phyloP scores from a whole-genome alignment of 2,329 filamentous ascomycete genomes.

The Aschersonia sp. region DNA sequence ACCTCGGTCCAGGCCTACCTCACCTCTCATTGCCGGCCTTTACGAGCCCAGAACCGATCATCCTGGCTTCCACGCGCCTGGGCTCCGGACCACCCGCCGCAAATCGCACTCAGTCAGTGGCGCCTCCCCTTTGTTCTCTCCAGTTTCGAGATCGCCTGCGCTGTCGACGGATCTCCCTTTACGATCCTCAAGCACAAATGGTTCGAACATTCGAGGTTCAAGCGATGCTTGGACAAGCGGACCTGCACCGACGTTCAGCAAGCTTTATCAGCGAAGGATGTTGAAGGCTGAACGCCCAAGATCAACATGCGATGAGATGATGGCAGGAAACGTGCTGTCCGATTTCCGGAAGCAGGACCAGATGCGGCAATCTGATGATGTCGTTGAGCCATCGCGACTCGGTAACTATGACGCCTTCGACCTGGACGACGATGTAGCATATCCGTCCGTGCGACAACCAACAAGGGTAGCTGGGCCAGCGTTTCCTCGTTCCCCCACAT shows the following conservation, averaged over 20 bases:
- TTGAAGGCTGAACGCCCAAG: neutral
- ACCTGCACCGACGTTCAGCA: neutral
- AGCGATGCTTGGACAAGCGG: neutral
- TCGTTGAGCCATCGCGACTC: slow-evolving; percentile 2
- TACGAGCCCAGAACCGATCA: neutral
- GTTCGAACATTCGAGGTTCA: neutral
- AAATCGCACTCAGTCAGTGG: slow-evolving; percentile 12
- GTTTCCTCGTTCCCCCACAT: slow-evolving; percentile 17
- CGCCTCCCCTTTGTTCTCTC: slow-evolving; percentile 1
- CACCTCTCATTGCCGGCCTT: neutral
- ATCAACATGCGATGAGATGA: neutral
- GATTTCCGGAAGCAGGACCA: neutral
- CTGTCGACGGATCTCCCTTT: slow-evolving; percentile 9
- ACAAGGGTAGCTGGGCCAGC: slow-evolving; percentile 9
- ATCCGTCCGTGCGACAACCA: slow-evolving; percentile 2
- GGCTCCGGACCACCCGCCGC: slow-evolving; percentile 4
- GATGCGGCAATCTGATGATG: neutral
- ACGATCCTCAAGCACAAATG: neutral
- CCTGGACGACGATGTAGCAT: slow-evolving; percentile 5
- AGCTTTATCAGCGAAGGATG: neutral
- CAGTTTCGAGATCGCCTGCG: slow-evolving; percentile 4
- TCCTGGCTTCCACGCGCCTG: neutral
- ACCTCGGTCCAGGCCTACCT: slow-evolving; percentile 6
- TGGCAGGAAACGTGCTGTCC: neutral
- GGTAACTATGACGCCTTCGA: slow-evolving; percentile 3